phyloP scores from a whole-genome alignment of 257 asterid genomes.

The Striga asiatica region DNA sequence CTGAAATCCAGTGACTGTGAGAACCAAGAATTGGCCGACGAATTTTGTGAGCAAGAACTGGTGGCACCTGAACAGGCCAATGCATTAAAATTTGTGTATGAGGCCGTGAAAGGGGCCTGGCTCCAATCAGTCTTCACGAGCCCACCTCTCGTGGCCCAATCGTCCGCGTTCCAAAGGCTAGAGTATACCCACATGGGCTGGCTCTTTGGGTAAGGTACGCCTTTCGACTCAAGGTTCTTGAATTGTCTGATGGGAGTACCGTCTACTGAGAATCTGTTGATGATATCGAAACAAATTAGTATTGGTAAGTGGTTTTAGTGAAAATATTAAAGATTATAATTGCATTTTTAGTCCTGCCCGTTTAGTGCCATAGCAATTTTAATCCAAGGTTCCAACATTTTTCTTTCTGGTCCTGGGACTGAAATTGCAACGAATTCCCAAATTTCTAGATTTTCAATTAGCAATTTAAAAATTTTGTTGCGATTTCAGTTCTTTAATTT shows the following conservation, averaged over 20 bases:
- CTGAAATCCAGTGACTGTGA: slow-evolving; percentile 29
- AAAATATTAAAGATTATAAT: too few species aligned
- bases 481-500: too few species aligned
- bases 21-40: slow-evolving; percentile 26
- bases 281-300: too few species aligned
- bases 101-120: slow-evolving; percentile 51
- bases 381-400: too few species aligned
- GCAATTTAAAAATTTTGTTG: too few species aligned
- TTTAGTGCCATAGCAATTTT: too few species aligned
- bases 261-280: slow-evolving; percentile 45
- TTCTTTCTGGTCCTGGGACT: too few species aligned
- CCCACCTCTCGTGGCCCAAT: slow-evolving; percentile 69
- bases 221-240: slow-evolving; percentile 46
- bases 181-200: slow-evolving; percentile 58
- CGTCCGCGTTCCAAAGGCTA: slow-evolving; percentile 54
- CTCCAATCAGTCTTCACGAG: slow-evolving; percentile 55
- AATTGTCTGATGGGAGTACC: slow-evolving; percentile 57
- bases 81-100: slow-evolving; percentile 37
- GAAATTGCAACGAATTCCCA: too few species aligned
- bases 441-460: too few species aligned
- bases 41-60: slow-evolving; percentile 24
- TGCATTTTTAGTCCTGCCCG: too few species aligned
- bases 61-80: slow-evolving; percentile 17
- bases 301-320: too few species aligned
- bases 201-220: slow-evolving; percentile 35